These are phyloP conservation scores for Aspergillus sclerotioniger DNA, from an alignment of 495 filamentous ascomycete genomes.

Conservation along the genomic window DNA sequence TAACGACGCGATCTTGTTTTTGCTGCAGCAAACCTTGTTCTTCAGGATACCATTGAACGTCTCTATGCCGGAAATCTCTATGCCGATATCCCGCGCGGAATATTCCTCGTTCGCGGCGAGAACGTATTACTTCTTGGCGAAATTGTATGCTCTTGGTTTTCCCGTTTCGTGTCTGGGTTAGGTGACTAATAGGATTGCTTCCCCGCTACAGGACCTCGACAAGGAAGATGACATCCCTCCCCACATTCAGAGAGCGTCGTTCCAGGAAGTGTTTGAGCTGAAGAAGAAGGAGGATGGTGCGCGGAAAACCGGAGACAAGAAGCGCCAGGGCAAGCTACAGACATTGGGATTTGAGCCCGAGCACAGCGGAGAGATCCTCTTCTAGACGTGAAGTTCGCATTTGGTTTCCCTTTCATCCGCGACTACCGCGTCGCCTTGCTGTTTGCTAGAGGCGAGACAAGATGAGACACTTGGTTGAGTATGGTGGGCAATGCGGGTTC, in stretches of 20 bases:
- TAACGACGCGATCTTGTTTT: constrained; percentile 21
- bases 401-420: constrained; percentile 2
- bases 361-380: constrained; percentile 69
- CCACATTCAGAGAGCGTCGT: constrained; percentile 62
- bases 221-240: constrained; percentile 85
- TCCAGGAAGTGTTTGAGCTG: constrained; percentile 66
- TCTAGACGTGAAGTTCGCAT: constrained; percentile 38
- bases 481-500: not conserved
- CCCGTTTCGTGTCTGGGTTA: not conserved
- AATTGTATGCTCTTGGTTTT: constrained; percentile 57
- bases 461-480: not conserved
- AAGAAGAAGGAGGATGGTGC: constrained; percentile 66
- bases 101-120: constrained; percentile 89
- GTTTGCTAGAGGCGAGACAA: not conserved
- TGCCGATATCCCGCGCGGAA: constrained; percentile 75
- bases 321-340: constrained; percentile 62
- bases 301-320: constrained; percentile 70
- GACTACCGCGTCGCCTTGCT: constrained; percentile 4
- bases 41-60: constrained; percentile 87
- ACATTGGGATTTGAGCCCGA: constrained; percentile 86
- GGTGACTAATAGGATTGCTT: constrained; percentile 10
- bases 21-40: constrained; percentile 78
- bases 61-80: constrained; percentile 73
- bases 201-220: constrained; percentile 68
- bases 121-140: constrained; percentile 90